Percentiles rank a stretch among this genome's conserved stretches.
These are phyloP conservation scores for Penicillium oxalicum DNA, from an alignment of 2,329 filamentous ascomycete species.

Conservation along the genomic window DNA sequence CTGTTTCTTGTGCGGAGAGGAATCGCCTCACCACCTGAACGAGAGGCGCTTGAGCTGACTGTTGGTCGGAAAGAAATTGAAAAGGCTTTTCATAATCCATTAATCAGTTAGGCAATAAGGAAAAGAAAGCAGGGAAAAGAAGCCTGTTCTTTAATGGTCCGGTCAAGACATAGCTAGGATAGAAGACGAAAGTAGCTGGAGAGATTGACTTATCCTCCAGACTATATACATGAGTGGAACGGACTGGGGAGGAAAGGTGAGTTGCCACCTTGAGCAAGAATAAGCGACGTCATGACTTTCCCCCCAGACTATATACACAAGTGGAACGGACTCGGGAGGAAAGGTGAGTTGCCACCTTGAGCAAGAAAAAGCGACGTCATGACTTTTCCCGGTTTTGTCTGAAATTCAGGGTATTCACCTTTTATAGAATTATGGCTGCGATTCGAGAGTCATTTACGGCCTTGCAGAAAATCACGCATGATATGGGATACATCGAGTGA, in stretches of 20 bases:
- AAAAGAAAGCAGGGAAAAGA: background rate
- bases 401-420: too few relatives aligned
- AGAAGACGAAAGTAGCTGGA: background rate
- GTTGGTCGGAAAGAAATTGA: background rate
- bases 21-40: background rate
- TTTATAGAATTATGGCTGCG: too few relatives aligned
- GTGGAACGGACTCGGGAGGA: background rate
- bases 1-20: background rate
- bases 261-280: background rate
- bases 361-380: background rate
- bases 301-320: background rate
- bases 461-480: too few relatives aligned
- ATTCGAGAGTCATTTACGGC: too few relatives aligned
- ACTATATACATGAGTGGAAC: background rate
- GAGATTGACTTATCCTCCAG: background rate
- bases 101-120: background rate
- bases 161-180: background rate
- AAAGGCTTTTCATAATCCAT: background rate
- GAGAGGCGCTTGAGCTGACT: background rate
- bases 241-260: background rate
- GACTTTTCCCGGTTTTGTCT: too few relatives aligned
- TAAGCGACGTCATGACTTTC: background rate
- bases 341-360: background rate
- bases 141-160: background rate
- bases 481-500: too few relatives aligned